phyloP scores from a whole-genome alignment of 805 yeast species.

The Saturnispora diversa region DNA sequence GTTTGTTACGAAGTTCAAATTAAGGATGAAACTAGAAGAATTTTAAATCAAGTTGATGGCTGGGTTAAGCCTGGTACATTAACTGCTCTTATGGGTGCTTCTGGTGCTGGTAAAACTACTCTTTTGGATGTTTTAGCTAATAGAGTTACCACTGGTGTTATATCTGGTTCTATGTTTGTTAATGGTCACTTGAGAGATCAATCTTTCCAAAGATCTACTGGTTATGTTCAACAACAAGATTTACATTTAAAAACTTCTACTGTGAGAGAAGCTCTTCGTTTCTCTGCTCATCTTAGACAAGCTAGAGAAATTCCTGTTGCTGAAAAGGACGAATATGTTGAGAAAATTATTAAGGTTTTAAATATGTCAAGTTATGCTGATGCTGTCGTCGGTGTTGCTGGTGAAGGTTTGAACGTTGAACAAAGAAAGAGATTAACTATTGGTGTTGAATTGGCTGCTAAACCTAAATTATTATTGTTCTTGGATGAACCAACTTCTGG shows the following conservation, averaged over 20 bases:
- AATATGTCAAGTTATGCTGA: constrained; percentile 49
- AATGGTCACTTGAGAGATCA: constrained; percentile 42
- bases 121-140: constrained; percentile 46
- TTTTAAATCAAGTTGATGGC: constrained; percentile 62
- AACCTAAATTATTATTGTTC: constrained; percentile 44
- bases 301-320: constrained; percentile 31
- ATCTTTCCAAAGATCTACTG: constrained; percentile 47
- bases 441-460: constrained; percentile 50
- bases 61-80: constrained; percentile 80
- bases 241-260: constrained; percentile 43
- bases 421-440: constrained; percentile 48
- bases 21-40: constrained; percentile 50
- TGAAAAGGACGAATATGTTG: constrained; percentile 46
- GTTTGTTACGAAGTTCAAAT: constrained; percentile 63
- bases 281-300: constrained; percentile 45
- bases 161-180: constrained; percentile 51
- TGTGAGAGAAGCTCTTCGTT: constrained; percentile 46
- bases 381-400: constrained; percentile 44
- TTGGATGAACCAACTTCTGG: constrained; percentile 60
- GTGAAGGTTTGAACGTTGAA: constrained; percentile 47
- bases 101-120: constrained; percentile 60
- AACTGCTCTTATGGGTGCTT: constrained; percentile 64
- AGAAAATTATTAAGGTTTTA: constrained; percentile 40
- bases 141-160: constrained; percentile 47
- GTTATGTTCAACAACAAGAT: constrained; percentile 57